Evolutionary conservation across 208 protist genomes (phyloP), one percentile per base, ranked within the genome.

Genomic region (Leishmania guyanensis): DNA sequence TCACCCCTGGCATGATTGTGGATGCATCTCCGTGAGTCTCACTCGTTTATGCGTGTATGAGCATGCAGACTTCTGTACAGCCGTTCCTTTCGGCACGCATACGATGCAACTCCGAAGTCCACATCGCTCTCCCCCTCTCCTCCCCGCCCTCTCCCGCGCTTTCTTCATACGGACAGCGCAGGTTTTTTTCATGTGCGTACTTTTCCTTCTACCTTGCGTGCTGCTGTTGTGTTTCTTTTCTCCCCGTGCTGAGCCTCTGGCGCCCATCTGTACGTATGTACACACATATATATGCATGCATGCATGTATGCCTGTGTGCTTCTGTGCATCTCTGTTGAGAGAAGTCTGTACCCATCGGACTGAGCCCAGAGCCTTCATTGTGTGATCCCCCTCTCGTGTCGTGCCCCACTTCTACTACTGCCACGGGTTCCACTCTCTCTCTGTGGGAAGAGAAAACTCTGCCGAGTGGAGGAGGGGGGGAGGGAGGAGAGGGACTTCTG

Each of bases 1-100:
- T 88, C 5, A 80, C 81, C 22, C 80, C 75, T 5, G 76, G 82
- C 65, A 83, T 79, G 80, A 80, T 82, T 22, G 48, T 81, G n/a
- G 81, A 82, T 50, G 78, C 69, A 9, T 64, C 71, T 36, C 43
- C 75, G 12, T 75, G 36, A 71, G 53, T 20, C 53, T 56, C 53
- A 56, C 53, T 20, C 53, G 43, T 46, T 46, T 46, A 6, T 46
- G 43, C 43, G 43, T 46, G 4, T 46, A 46, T 46, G 43, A 46
- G 43, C 43, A 46, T 46, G 43, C 43, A 46, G 43, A 46, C 43
- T 46, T 46, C 43, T 46, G 4, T 46, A 46, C 43, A 46, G 43
- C 43, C 43, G 43, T 46, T 46, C 43, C 43, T 20, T 56, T 56
- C 53, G 53, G 53, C 53, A 56, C 43, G 43, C 43, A 46, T 46